These are phyloP conservation scores for Elsinoe fawcettii DNA, from an alignment of 2,329 filamentous ascomycete species.

Conservation along the genomic window DNA sequence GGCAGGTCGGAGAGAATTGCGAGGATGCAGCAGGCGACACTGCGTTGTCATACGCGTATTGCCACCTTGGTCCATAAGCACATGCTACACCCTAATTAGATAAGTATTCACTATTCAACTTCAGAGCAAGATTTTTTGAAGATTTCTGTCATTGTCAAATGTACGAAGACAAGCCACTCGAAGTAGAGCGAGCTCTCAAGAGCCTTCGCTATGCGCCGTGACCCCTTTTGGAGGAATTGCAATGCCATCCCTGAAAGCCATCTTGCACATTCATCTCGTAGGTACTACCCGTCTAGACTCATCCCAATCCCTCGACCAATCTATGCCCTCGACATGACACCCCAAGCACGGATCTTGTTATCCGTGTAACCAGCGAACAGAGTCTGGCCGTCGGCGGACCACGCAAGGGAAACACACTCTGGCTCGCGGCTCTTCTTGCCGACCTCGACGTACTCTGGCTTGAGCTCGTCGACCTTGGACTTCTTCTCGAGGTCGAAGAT, in stretches of 20 bases:
- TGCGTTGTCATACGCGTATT: too few species aligned
- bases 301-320: constrained; percentile 15
- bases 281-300: constrained; percentile 16
- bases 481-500: constrained; percentile 99
- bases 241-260: constrained; percentile 8
- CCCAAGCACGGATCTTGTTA: constrained; percentile 97
- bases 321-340: constrained; percentile 80
- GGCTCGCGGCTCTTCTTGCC: constrained; percentile 99
- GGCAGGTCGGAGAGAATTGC: too few species aligned
- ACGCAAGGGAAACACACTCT: constrained; percentile 95
- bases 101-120: too few species aligned
- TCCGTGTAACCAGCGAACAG: constrained; percentile 99
- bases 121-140: neutral
- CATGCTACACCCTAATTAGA: too few species aligned
- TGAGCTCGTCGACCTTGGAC: constrained; percentile 99
- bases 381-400: constrained; percentile 97
- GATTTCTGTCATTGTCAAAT: constrained; percentile 11
- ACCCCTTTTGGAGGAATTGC: constrained; percentile 10
- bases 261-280: constrained; percentile 9
- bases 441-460: constrained; percentile 91
- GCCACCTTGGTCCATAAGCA: too few species aligned
- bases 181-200: neutral
- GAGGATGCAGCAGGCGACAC: too few species aligned
- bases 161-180: constrained; percentile 11
- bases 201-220: constrained; percentile 16